Base-by-base conservation (phyloP, 2,329 filamentous ascomycete species). In the Aspergillus proliferans region DNA sequence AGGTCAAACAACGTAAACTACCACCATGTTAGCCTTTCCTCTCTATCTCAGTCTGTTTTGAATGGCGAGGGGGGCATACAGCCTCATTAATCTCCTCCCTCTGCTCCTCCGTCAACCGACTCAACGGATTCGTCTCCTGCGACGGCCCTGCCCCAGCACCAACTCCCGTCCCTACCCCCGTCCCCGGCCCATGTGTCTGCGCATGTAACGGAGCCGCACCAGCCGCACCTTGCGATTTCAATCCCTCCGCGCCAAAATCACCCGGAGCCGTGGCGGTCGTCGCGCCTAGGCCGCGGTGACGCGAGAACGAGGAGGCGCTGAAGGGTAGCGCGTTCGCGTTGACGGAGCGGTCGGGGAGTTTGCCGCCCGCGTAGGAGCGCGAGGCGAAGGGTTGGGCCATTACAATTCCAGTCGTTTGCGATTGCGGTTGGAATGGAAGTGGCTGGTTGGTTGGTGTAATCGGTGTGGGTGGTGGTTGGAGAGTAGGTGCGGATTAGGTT, bases 1-100 rank as follows among this genome's bases (percentile, higher is more conserved):
- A 95, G 86, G 69, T 97, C 93, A 78, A 98, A 97, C 57, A 97
- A 84, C 53, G 85, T 85, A 71, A 97, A 97, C 87, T 95, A 39
- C 46, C 30, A 46, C n/a, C 43, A n/a, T 46, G 26, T 41, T 47
- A 22, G 41, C 22, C 22, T 38, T 36, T 44, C 42, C 19, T 48
- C 19, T 48, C 28, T 18, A 30, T 30, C 26, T 5, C 26, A 30
- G 10, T 30, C 26, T 38, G 19, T 24, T 43, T 8, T 10, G 19
- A 45, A 33, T 9, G 19, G 24, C 9, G 8, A 33, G 34, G 38
- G 39, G 33, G 43, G 77, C 85, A 65, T 80, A 94, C 89, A 55
- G 92, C 91, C 77, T 96, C 91, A 67, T 88, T 88, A 55, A 96
- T 92, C 70, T 96, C 91, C 63, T 94, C 88, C 57, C 86, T 81